Percentiles rank a stretch among this genome's conserved stretches.
These are phyloP conservation scores for Leccinum subtestaceum DNA, from an alignment of 768 basidiomycete species.

Conservation along the genomic window DNA sequence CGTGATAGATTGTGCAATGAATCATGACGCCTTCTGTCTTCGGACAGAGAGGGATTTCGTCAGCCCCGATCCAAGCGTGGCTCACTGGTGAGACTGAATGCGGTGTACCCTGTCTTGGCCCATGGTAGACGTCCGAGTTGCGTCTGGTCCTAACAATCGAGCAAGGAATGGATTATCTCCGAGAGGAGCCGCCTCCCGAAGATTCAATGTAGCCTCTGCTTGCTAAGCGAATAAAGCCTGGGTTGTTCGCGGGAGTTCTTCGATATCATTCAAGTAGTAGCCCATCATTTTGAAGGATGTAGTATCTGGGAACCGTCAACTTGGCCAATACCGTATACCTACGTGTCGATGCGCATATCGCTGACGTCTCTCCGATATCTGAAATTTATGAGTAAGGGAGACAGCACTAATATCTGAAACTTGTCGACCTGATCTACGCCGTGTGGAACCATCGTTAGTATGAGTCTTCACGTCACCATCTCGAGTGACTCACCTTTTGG, in stretches of 20 bases:
- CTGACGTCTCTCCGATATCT: constrained; percentile 86
- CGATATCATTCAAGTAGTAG: constrained; percentile 62
- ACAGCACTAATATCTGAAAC: constrained; percentile 63
- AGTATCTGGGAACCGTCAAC: constrained; percentile 52
- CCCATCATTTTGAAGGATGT: constrained; percentile 77
- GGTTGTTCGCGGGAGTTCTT: constrained; percentile 44
- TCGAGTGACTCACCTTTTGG: constrained; percentile 53
- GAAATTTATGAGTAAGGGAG: constrained; percentile 6
- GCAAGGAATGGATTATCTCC: constrained; percentile 52
- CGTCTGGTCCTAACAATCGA: constrained; percentile 65
- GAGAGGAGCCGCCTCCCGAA: constrained; percentile 81
- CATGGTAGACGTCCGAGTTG: constrained; percentile 61
- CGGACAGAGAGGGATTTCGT: background rate
- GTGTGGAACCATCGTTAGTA: constrained; percentile 7
- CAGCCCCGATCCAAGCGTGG: background rate
- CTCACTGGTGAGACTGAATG: constrained; percentile 72
- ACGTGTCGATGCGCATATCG: constrained; percentile 87
- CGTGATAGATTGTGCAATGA: constrained; percentile 48
- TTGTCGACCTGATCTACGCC: constrained; percentile 71
- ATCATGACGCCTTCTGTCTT: constrained; percentile 75
- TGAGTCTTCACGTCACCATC: background rate
- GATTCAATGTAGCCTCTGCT: constrained; percentile 73
- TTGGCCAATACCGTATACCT: constrained; percentile 26
- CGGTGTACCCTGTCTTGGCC: constrained; percentile 69
- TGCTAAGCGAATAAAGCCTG: constrained; percentile 46